phyloP scores from a whole-genome alignment of 2,329 filamentous ascomycete genomes.

The Aureobasidium musti region DNA sequence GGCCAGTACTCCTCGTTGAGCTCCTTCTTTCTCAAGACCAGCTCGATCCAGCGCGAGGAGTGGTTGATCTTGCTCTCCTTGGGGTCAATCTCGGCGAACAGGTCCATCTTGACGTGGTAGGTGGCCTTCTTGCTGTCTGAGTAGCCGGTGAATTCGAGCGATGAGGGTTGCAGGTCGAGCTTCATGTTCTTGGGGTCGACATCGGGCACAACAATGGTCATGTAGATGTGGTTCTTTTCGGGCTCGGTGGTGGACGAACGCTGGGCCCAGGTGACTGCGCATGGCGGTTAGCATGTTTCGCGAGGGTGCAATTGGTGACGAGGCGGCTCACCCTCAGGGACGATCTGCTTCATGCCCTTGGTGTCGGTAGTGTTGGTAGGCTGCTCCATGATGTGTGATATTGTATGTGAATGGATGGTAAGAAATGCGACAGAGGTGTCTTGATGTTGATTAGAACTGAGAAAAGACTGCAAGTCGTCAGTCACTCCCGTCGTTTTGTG shows the following conservation, averaged over 20 bases:
- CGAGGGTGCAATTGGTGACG: not conserved
- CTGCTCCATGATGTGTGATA: conserved; percentile 37
- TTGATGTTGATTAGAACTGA: conserved; percentile 21
- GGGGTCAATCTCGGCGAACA: conserved; percentile 88
- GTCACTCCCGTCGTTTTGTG: conserved; percentile 21
- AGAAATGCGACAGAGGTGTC: conserved; percentile 30
- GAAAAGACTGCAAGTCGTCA: conserved; percentile 27
- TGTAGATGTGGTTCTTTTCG: conserved; percentile 90
- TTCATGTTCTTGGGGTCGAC: conserved; percentile 73
- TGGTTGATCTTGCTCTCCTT: conserved; percentile 83
- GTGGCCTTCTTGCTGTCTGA: conserved; percentile 81
- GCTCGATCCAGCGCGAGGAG: conserved; percentile 81
- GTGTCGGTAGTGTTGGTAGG: conserved; percentile 42
- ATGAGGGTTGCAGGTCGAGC: conserved; percentile 77
- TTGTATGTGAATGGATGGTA: not conserved
- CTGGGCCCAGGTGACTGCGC: conserved; percentile 92
- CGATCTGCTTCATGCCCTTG: conserved; percentile 41
- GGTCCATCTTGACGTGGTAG: conserved; percentile 82
- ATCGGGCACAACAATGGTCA: conserved; percentile 87
- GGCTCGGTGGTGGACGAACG: conserved; percentile 79
- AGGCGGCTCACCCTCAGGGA: conserved; percentile 41
- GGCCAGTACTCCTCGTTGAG: conserved; percentile 95
- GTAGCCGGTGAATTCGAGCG: conserved; percentile 78
- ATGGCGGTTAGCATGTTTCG: conserved; percentile 32
- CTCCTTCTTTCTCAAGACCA: conserved; percentile 97